Percentiles rank a stretch among this genome's conserved stretches.
Conservation (phyloP, 768 basidiomycete genomes). For the Phanerodontia chrysosporium region DNA sequence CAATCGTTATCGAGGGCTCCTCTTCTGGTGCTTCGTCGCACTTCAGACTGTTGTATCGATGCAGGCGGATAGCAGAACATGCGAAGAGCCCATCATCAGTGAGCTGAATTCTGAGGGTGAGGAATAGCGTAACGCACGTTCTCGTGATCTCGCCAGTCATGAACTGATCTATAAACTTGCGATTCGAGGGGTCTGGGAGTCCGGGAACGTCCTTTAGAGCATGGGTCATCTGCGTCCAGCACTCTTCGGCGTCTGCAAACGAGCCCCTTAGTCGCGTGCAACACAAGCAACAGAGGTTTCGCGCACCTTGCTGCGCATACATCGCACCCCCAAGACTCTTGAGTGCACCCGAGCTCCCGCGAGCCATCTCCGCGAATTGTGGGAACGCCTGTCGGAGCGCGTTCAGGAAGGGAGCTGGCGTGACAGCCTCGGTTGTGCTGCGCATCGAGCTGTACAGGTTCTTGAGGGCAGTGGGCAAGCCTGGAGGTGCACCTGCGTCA, state of each 20-base stretch:
- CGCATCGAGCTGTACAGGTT: constrained; percentile 72
- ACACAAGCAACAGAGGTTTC: not conserved
- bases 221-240: constrained; percentile 72
- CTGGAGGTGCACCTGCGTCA: constrained; percentile 37
- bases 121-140: constrained; percentile 41
- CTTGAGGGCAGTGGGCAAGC: constrained; percentile 49
- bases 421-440: constrained; percentile 69
- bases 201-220: constrained; percentile 69
- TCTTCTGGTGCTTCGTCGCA: constrained; percentile 86
- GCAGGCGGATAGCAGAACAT: not conserved
- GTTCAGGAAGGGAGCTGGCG: constrained; percentile 65
- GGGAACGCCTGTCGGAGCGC: constrained; percentile 75
- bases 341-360: constrained; percentile 27
- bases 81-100: not conserved
- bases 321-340: constrained; percentile 37
- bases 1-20: constrained; percentile 51
- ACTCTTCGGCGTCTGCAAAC: constrained; percentile 79
- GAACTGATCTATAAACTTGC: constrained; percentile 73
- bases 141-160: constrained; percentile 75
- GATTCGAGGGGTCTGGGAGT: constrained; percentile 21
- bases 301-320: constrained; percentile 76
- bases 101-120: too few relatives aligned
- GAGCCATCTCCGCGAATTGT: constrained; percentile 75
- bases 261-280: not conserved
- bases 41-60: constrained; percentile 47